Conservation (phyloP, 331 rosid species). For the Phaseolus coccineus region DNA sequence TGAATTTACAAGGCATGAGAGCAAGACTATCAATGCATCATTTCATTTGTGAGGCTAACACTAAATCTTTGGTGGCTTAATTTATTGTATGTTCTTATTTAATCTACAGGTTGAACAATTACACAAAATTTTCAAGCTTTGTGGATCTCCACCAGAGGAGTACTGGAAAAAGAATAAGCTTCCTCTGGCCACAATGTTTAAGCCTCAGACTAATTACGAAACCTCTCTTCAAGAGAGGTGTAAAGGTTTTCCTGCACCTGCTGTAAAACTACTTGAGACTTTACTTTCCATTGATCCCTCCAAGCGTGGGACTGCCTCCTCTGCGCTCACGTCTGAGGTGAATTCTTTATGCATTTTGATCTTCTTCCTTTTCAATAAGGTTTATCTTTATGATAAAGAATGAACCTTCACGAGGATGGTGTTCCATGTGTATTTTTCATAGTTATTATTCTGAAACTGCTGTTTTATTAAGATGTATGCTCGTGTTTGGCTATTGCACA, state of each 20-base stretch:
- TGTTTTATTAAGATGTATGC: neutral
- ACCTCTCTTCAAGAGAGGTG: constrained; percentile 75
- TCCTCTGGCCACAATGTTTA: constrained; percentile 93
- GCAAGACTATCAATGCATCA: constrained; percentile 7
- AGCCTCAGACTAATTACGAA: constrained; percentile 77
- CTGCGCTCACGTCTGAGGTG: constrained; percentile 93
- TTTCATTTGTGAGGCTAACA: constrained; percentile 35
- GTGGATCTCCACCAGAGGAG: constrained; percentile 94
- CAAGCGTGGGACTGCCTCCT: constrained; percentile 91
- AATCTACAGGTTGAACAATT: constrained; percentile 85
- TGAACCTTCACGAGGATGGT: neutral
- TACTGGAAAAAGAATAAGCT: constrained; percentile 86
- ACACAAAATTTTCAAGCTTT: constrained; percentile 94
- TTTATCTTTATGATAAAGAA: neutral
- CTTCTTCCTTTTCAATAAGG: neutral
- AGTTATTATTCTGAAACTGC: neutral
- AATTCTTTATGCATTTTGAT: constrained; percentile 21
- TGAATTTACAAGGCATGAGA: neutral
- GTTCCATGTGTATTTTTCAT: neutral
- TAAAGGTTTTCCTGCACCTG: constrained; percentile 66
- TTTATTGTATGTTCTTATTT: constrained; percentile 38
- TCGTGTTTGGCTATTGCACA: neutral
- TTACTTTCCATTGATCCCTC: constrained; percentile 78
- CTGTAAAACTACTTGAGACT: constrained; percentile 69
- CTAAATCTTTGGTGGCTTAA: constrained; percentile 25